Evolutionary conservation across 2,329 filamentous ascomycete species (phyloP), one percentile per base, ranked within the genome.

Genomic region (Byssochlamys sp.): DNA sequence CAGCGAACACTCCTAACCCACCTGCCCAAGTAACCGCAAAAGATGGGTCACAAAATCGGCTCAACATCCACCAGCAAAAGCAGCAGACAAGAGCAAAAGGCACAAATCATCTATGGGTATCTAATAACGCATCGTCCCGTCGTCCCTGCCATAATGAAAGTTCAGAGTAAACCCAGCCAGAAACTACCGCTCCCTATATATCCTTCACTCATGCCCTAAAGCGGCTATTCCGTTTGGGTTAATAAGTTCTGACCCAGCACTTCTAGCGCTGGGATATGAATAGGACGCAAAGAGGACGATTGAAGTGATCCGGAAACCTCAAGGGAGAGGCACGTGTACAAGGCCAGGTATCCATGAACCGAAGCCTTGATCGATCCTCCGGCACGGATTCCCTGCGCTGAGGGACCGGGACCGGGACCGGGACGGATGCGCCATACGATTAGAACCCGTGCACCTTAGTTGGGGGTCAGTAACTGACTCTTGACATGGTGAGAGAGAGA

Each of bases 381-480:
- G 67, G 63, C n/a, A 45, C 66, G 70, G 59, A 61, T 67, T 68
- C 68, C 72, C 71, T 69, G 70, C 69, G 68, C 71, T 71, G 72
- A 73, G 71, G 71, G 69, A 73, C 68, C 66, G 71, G 73, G 73
- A 74, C 69, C 72, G 71, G 71, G 69, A 73, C 68, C 66, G 71
- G 73, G 73, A 74, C 69, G 68, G 71, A 67, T 66, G 69, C 67
- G 70, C 68, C 66, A 68, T 69, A 66, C 65, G 65, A 67, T 68
- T 79, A 80, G 74, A 80, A 80, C 61, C 78, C 78, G 67, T 80
- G 78, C 72, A 80, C 78, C 75, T 78, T 59, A 19, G 51, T 24
- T 7, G 33, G 26, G n/a, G 39, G 25, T 50, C 10, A 55, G 63
- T 57, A 63, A 58, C 51, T 3, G 7, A 49, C 45, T 25, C n/a